Conservation (phyloP, 2,329 filamentous ascomycete genomes). For the Dactylonectria estremocensis region DNA sequence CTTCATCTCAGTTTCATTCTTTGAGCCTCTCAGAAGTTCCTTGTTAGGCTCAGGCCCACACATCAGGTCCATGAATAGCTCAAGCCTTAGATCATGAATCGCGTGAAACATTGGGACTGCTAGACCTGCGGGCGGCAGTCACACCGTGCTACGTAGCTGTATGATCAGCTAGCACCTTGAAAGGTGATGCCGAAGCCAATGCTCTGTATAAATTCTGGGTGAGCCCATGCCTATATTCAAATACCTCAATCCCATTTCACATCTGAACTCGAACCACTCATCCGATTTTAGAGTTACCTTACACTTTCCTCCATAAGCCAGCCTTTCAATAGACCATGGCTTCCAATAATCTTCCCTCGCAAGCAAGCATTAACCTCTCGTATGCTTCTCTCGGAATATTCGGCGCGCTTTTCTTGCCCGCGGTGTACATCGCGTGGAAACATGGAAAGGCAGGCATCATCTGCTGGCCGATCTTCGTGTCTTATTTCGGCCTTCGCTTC, state of each 20-base stretch:
- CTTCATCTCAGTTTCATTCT: neutral
- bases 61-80: neutral
- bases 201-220: neutral
- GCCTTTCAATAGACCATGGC: neutral
- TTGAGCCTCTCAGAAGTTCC: neutral
- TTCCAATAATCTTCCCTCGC: slow-evolving; percentile 11
- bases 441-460: slow-evolving; percentile 50
- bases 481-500: slow-evolving; percentile 43
- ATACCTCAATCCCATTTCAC: neutral
- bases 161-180: neutral
- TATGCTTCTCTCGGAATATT: slow-evolving; percentile 44
- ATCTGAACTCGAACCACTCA: neutral
- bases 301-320: neutral
- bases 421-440: slow-evolving; percentile 45
- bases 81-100: neutral
- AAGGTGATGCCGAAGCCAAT: neutral
- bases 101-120: neutral
- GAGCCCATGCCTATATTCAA: neutral
- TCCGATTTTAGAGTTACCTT: neutral
- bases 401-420: slow-evolving; percentile 35
- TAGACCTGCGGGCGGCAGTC: neutral
- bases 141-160: neutral
- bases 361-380: slow-evolving; percentile 30
- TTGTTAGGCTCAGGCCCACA: neutral
- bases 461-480: slow-evolving; percentile 50